A percentile compares a stretch with the other conserved stretches of the same genome.
phyloP scores from a whole-genome alignment of 164 flowering plant species.

The Cinnamomum chago region DNA sequence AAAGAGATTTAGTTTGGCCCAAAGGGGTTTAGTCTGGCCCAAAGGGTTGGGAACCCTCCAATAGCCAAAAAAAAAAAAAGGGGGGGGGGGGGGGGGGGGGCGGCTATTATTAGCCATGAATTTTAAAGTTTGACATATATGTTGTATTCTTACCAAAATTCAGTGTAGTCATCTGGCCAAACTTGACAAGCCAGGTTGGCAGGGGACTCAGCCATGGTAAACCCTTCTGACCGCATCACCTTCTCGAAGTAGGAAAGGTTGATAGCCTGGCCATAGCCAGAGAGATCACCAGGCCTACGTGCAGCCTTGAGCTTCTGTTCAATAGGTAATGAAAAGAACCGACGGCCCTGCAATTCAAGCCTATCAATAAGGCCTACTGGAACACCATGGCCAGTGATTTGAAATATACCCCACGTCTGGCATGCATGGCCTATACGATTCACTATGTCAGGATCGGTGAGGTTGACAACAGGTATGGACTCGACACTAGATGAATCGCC shows the following conservation, averaged over 20 bases:
- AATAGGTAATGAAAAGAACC: constrained; percentile 62
- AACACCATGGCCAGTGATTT: constrained; percentile 63
- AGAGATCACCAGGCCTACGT: constrained; percentile 44
- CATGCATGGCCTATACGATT: constrained; percentile 60
- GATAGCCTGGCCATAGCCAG: constrained; percentile 74
- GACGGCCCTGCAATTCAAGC: constrained; percentile 33
- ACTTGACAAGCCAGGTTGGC: constrained; percentile 64
- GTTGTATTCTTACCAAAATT: constrained; percentile 49
- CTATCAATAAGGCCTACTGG: constrained; percentile 32
- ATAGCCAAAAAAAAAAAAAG: too few relatives aligned
- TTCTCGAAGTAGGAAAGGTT: constrained; percentile 67
- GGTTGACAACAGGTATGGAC: constrained; percentile 54
- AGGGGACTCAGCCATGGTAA: constrained; percentile 72
- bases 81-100: too few relatives aligned
- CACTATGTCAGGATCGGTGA: constrained; percentile 32
- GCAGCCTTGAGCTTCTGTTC: constrained; percentile 69
- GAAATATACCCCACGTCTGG: constrained; percentile 79
- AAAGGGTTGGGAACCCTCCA: too few relatives aligned
- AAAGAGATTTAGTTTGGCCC: too few relatives aligned
- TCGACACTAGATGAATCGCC: neutral
- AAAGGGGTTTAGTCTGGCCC: too few relatives aligned
- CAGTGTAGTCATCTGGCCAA: constrained; percentile 59
- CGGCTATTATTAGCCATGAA: too few relatives aligned
- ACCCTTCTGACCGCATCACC: constrained; percentile 86
- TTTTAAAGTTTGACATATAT: too few relatives aligned